Conservation (phyloP, 2,329 filamentous ascomycete species). For the Cladobotryum protrusum region DNA sequence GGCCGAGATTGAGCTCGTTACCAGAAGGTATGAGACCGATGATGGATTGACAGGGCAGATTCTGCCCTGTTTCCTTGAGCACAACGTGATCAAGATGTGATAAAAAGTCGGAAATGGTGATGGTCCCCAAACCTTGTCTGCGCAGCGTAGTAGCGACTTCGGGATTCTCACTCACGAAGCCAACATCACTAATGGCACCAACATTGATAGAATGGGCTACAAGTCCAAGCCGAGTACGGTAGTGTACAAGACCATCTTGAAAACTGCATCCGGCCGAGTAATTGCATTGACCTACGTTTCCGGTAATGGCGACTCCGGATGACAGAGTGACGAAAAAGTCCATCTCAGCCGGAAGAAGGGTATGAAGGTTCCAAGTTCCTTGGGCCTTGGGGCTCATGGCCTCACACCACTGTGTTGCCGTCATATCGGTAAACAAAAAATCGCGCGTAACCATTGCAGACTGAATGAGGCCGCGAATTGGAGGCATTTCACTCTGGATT, state of each 20-base stretch:
- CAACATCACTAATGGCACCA: slow-evolving; percentile 18
- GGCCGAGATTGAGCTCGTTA: too few relatives aligned
- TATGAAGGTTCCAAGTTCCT: slow-evolving; percentile 26
- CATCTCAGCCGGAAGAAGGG: slow-evolving; percentile 5
- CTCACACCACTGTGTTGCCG: slow-evolving; percentile 17
- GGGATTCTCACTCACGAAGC: slow-evolving; percentile 8
- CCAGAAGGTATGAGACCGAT: too few relatives aligned
- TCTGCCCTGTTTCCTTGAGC: too few relatives aligned
- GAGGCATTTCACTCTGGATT: slow-evolving; percentile 7
- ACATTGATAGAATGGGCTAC: slow-evolving; percentile 18
- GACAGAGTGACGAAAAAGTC: slow-evolving; percentile 34
- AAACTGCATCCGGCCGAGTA: slow-evolving; percentile 31
- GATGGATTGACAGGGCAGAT: too few relatives aligned
- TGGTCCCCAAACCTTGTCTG: too few relatives aligned
- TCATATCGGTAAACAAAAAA: slow-evolving; percentile 23
- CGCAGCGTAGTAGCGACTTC: too few relatives aligned
- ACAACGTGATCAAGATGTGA: too few relatives aligned
- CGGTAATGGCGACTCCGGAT: slow-evolving; percentile 28
- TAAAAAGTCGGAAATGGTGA: too few relatives aligned
- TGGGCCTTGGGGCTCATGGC: slow-evolving; percentile 27
- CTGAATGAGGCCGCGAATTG: slow-evolving; percentile 20
- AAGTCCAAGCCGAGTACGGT: slow-evolving; percentile 11
- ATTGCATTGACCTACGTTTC: slow-evolving; percentile 30
- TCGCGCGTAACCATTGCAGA: slow-evolving; percentile 24
- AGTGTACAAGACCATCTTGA: slow-evolving; percentile 19